These are phyloP conservation scores for Psidium friedrichsthalianum DNA, from an alignment of 345 rosid genomes.

Conservation along the genomic window DNA sequence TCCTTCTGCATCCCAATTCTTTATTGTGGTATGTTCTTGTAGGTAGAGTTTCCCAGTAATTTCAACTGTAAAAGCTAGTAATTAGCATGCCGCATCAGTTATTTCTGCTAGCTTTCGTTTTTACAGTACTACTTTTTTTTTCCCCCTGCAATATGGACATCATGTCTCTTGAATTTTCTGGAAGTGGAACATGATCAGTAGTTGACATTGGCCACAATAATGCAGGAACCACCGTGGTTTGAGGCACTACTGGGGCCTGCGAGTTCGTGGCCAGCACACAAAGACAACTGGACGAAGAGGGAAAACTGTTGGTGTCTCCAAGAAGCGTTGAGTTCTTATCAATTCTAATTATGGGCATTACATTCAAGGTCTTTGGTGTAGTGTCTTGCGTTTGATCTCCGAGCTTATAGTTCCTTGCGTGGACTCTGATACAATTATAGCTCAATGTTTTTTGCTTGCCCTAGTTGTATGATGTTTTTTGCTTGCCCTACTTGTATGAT, in stretches of 20 bases:
- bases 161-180: neutral
- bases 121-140: neutral
- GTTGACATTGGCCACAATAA: neutral
- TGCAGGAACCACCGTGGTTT: slow-evolving; percentile 92
- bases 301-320: slow-evolving; percentile 90
- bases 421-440: neutral
- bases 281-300: slow-evolving; percentile 95
- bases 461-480: neutral
- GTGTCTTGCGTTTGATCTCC: neutral
- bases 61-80: neutral
- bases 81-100: neutral
- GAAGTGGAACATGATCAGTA: neutral
- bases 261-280: slow-evolving; percentile 96
- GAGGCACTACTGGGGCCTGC: slow-evolving; percentile 99
- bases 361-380: neutral
- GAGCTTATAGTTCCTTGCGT: neutral
- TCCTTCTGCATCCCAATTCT: neutral
- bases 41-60: neutral
- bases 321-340: slow-evolving; percentile 33
- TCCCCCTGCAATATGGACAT: neutral
- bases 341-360: neutral
- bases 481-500: too few species aligned
- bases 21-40: neutral
- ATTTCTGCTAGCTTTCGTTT: neutral
- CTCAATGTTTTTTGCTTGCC: neutral